These are phyloP conservation scores for Cladosporium sp. DNA, from an alignment of 2,329 filamentous ascomycete species.

Conservation along the genomic window DNA sequence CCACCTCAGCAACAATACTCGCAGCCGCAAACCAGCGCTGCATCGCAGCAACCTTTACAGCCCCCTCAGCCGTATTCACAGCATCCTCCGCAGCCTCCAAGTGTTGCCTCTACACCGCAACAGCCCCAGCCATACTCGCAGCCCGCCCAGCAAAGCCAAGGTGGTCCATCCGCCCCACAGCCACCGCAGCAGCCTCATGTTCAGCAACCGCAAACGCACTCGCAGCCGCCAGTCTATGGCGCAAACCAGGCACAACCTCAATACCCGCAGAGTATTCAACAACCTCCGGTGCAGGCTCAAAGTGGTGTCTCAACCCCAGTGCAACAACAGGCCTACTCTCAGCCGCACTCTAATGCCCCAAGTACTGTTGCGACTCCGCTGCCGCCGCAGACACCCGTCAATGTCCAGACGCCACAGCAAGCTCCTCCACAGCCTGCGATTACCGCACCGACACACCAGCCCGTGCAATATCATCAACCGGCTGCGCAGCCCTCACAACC, in stretches of 20 bases:
- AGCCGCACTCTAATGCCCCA: neutral
- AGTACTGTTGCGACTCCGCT: neutral
- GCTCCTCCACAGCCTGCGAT: neutral
- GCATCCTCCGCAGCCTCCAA: neutral
- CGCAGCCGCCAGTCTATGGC: neutral
- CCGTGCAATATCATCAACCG: constrained; percentile 1
- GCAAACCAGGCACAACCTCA: neutral
- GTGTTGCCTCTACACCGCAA: neutral
- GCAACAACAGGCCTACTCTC: neutral
- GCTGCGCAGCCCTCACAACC: neutral
- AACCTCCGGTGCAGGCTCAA: neutral
- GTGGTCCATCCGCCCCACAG: neutral
- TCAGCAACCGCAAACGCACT: neutral
- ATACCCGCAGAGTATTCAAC: neutral
- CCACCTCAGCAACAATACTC: neutral
- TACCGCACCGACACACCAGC: neutral
- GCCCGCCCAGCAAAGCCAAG: neutral
- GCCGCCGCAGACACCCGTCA: neutral
- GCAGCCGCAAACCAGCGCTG: neutral
- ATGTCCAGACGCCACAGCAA: neutral
- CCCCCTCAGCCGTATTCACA: neutral
- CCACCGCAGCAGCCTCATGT: neutral
- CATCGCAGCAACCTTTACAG: neutral
- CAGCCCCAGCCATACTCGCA: neutral
- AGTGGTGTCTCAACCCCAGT: neutral